Evolutionary conservation across 140 eudicot genomes (phyloP).

Genomic region (Artemisia princeps): DNA sequence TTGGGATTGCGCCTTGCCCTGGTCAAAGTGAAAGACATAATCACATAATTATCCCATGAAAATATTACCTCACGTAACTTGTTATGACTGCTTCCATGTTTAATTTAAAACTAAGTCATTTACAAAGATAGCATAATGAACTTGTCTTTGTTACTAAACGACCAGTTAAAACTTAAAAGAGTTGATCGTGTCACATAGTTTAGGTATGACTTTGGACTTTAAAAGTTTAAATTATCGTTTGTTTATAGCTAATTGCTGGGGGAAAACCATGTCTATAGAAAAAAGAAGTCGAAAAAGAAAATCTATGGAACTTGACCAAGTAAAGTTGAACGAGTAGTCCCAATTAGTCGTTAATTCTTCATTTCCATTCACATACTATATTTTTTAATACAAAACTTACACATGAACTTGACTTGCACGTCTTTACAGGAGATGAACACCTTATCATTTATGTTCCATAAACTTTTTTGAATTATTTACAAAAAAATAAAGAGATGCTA

Average conservation of each 20-base stretch:
- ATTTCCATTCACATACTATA: background rate
- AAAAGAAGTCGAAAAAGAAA: background rate
- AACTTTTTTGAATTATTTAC: no score
- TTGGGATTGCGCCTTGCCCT: no score
- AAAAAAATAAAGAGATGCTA: no score
- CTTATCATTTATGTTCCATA: no score
- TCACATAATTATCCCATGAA: no score
- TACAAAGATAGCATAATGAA: no score
- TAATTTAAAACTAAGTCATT: no score
- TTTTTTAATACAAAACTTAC: background rate
- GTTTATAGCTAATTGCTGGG: constrained; percentile 25
- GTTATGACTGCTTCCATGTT: no score
- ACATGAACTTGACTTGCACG: background rate
- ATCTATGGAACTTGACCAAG: constrained; percentile 2
- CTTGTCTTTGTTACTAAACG: no score
- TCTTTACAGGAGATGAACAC: background rate
- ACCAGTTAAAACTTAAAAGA: background rate
- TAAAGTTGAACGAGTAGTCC: background rate
- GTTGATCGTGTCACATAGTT: constrained; percentile 22
- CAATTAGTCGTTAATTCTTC: background rate
- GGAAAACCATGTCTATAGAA: constrained; percentile 21
- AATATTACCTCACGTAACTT: no score
- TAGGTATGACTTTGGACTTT: constrained; percentile 21
- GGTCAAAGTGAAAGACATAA: no score
- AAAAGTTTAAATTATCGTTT: background rate